Conservation (phyloP, 345 rosid genomes). For the Citrus hindsii region DNA sequence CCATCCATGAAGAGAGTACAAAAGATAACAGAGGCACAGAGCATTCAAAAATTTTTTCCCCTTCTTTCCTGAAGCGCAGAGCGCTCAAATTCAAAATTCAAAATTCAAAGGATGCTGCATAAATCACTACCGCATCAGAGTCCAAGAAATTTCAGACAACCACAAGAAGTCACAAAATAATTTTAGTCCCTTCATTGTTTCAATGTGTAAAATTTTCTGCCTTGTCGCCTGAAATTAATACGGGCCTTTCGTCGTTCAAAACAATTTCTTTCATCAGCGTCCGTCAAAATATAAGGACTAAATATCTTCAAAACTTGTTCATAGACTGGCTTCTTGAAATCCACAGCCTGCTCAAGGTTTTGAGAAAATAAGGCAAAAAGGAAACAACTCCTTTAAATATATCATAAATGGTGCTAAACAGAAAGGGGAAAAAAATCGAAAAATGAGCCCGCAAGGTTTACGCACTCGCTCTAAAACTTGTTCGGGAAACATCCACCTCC, state of each 20-base stretch:
- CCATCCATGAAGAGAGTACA: not conserved
- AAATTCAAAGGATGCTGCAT: too few relatives aligned
- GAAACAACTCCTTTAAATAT: not conserved
- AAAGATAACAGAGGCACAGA: not conserved
- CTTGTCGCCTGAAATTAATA: not conserved
- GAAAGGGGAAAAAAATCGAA: not conserved
- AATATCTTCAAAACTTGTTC: conserved; percentile 59
- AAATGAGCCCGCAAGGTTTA: not conserved
- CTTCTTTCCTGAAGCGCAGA: too few relatives aligned
- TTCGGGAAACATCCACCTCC: conserved; percentile 70
- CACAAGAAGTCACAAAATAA: too few relatives aligned
- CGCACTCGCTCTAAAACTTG: conserved; percentile 58
- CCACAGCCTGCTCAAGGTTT: conserved; percentile 41
- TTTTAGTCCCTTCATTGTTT: not conserved
- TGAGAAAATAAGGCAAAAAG: not conserved
- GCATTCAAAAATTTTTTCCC: not conserved
- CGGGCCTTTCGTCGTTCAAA: conserved; percentile 2
- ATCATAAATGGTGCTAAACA: not conserved
- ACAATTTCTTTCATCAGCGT: conserved; percentile 26
- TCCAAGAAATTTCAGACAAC: too few relatives aligned
- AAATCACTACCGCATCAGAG: too few relatives aligned
- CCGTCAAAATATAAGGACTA: conserved; percentile 42
- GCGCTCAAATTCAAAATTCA: too few relatives aligned
- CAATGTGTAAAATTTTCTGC: not conserved
- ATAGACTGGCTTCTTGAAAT: conserved; percentile 70